These are phyloP conservation scores for Hypoxylon sp. DNA, from an alignment of 2,329 filamentous ascomycete genomes.

Conservation along the genomic window DNA sequence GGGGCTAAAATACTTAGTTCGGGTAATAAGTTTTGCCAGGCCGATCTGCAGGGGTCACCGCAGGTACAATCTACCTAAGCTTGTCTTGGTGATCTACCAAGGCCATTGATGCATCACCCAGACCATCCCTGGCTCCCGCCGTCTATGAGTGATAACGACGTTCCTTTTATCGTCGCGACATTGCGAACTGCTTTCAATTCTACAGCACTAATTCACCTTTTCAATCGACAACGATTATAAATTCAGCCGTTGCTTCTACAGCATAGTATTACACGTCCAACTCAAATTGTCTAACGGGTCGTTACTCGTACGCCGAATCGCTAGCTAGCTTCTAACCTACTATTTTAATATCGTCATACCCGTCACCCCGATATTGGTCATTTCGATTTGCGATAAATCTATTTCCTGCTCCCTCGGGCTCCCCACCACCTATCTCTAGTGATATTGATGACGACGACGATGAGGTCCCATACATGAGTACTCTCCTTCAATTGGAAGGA, in stretches of 20 bases:
- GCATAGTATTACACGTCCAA: constrained; percentile 7
- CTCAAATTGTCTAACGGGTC: constrained; percentile 13
- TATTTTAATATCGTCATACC: constrained; percentile 24
- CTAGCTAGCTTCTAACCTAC: constrained; percentile 22
- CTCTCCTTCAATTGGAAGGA: constrained; percentile 55
- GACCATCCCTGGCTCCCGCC: constrained; percentile 26
- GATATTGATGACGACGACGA: constrained; percentile 42
- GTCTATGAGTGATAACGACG: constrained; percentile 26
- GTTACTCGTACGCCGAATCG: constrained; percentile 1
- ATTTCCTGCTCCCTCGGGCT: constrained; percentile 21
- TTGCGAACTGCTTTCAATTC: constrained; percentile 24
- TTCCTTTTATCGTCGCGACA: constrained; percentile 30
- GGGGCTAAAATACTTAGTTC: constrained; percentile 19
- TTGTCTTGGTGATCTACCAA: constrained; percentile 27
- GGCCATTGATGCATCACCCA: constrained; percentile 36
- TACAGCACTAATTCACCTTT: constrained; percentile 12
- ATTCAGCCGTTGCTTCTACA: neutral
- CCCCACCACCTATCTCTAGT: constrained; percentile 7
- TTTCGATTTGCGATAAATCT: constrained; percentile 11
- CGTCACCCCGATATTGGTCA: constrained; percentile 15
- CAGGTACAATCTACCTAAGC: constrained; percentile 21
- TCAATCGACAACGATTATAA: neutral
- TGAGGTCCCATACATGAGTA: constrained; percentile 50
- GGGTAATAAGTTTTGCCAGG: constrained; percentile 31
- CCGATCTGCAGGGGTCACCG: constrained; percentile 34